A percentile compares a stretch with the other conserved stretches of the same genome.
Conservation (phyloP, 352 stramenopile genomes). For the Phytophthora sansomeana region DNA sequence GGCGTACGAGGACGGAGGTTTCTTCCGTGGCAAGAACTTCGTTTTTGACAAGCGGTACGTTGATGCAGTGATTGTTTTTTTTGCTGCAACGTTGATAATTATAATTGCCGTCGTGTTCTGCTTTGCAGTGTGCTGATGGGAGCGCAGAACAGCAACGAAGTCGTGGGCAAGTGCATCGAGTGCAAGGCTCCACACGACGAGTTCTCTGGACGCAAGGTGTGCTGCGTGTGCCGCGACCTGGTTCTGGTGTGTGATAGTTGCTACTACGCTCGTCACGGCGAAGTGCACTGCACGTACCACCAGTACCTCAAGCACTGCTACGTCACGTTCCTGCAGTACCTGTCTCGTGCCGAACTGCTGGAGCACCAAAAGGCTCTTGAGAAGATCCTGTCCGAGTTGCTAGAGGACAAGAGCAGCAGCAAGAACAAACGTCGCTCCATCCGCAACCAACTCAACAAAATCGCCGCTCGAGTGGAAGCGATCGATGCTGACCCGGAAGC, state of each 20-base stretch:
- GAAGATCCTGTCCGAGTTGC: constrained; percentile 52
- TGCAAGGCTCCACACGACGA: constrained; percentile 65
- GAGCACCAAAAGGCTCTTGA: constrained; percentile 57
- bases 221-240: constrained; percentile 75
- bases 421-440: constrained; percentile 80
- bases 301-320: constrained; percentile 81
- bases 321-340: constrained; percentile 75
- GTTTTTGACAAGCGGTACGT: constrained; percentile 83
- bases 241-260: constrained; percentile 75
- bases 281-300: constrained; percentile 80
- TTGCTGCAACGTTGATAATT: background rate
- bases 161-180: constrained; percentile 80
- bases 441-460: constrained; percentile 75
- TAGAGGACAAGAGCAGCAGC: constrained; percentile 63
- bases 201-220: constrained; percentile 75
- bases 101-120: constrained; percentile 6
- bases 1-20: constrained; percentile 61
- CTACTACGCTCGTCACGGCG: constrained; percentile 61
- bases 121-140: constrained; percentile 63
- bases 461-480: constrained; percentile 50
- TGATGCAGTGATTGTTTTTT: background rate
- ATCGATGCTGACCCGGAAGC: constrained; percentile 52
- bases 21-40: constrained; percentile 85
- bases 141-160: constrained; percentile 56
- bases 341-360: constrained; percentile 51